Evolutionary conservation across 129 eudicot species (phyloP), one percentile per base, ranked within the genome.

Genomic region (Chrysanthemum seticuspe): DNA sequence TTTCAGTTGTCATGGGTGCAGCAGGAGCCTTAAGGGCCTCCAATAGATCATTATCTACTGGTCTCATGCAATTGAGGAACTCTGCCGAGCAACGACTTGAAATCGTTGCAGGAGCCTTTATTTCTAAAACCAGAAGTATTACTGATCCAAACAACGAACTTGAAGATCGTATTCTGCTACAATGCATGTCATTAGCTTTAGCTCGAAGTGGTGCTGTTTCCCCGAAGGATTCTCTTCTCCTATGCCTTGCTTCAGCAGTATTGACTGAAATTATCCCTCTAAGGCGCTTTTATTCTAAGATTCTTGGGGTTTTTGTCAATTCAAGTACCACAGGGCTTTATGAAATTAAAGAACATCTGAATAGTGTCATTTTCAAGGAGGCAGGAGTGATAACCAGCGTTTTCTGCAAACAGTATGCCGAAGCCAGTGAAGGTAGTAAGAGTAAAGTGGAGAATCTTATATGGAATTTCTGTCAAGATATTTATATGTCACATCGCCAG

Each of bases 1-100:
- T 84, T 81, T 82, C 96, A 16, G 78, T 90, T 36, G 86, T 86
- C 70, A 94, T 94, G 97, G 96, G 87, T 75, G 88, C 99, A 59
- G 94, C 93, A 66, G 99, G 99, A 34, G 86, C 89, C 49, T 73
- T 94, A 44, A 87, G 97, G 81, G 86, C 89, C 31, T 74, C 82
- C 2, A 88, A 72, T 72, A 81, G 89, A 85, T 91, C 91, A 13
- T 84, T 77, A 57, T 73, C 87, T 44, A 76, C 76, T 45, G 87
- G 81, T 62, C 78, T 86, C 23, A 73, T 79, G 85, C 80, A 72
- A 62, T 70, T 91, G 56, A 86, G 81, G 70, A 67, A 14, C 67
- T 86, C 85, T 45, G 97, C 97, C 13, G 92, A 87, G 78, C 75
- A 83, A 64, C 62, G 80, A 29, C 76, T 93, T 11, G 97, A 83